A percentile compares a stretch with the other conserved stretches of the same genome.
phyloP scores from a whole-genome alignment of 306 rosid species.

The Prunus armeniaca region DNA sequence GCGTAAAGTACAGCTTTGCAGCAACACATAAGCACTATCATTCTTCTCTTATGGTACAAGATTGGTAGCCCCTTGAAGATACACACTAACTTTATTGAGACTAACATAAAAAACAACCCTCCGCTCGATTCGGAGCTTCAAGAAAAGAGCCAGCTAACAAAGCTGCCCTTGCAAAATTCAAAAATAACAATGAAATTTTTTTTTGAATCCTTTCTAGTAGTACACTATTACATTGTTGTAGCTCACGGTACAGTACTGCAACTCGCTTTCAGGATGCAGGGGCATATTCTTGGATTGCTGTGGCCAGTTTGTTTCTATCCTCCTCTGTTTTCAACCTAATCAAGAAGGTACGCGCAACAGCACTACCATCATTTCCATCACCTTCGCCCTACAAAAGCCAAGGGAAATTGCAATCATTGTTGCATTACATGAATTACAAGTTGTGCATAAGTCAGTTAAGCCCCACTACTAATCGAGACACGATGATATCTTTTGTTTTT shows the following conservation, averaged over 20 bases:
- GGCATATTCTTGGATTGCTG: conserved; percentile 83
- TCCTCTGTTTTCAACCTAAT: conserved; percentile 83
- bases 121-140: conserved; percentile 8
- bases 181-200: background rate
- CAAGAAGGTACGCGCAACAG: conserved; percentile 81
- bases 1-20: background rate
- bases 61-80: conserved; percentile 19
- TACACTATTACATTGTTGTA: conserved; percentile 21
- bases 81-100: conserved; percentile 13
- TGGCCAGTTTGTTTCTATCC: conserved; percentile 72
- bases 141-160: conserved; percentile 8
- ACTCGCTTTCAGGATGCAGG: conserved; percentile 52
- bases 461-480: background rate
- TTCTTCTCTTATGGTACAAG: conserved; percentile 31
- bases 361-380: conserved; percentile 48
- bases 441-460: background rate
- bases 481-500: background rate
- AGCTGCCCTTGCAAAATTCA: conserved; percentile 8
- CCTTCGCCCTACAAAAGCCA: conserved; percentile 52
- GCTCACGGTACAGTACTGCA: conserved; percentile 24
- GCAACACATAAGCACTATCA: conserved; percentile 6
- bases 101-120: background rate
- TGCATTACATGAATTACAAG: background rate
- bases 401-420: background rate
- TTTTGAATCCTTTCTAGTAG: background rate